Evolutionary conservation across 2,329 filamentous ascomycete genomes (phyloP), one percentile per base, ranked within the genome.

Genomic region (Gremmenia infestans): DNA sequence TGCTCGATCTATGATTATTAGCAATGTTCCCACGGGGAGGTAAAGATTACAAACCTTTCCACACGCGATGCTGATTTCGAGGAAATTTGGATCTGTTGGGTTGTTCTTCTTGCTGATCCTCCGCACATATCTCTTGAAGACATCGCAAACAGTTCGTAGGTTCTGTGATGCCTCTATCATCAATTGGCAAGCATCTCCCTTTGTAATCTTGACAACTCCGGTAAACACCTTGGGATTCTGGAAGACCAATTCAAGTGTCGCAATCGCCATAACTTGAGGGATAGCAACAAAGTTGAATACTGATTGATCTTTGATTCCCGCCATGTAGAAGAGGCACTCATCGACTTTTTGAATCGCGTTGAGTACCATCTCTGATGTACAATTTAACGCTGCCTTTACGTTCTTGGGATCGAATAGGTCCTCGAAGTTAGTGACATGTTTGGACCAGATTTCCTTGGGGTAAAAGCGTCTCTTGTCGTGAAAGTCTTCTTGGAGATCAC

Each of bases 231-330:
- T 80, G 22, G 89, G 88, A 73, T 99, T 99, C 67, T 89, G 87
- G 83, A 97, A 99, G 66, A 93, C 88, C 17, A 91, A 78, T 65
- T 97, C 92, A 43, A 97, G 76, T 0, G 93, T 97, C 8, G 94
- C 93, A 71, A 99, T 97, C 52, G 93, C 94, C 94, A 99, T 99
- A 62, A 86, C 80, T 73, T 99, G 94, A 2, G 94, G 94, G 61
- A 99, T 99, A 55, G 93, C 93, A 48, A 91, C 91, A 72, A 99
- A 99, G 80, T 99, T 99, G 83, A 99, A 99, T 25, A 96, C 91
- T 70, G 91, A 96, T 76, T 99, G 94, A 70, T 99, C 94, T 63
- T 87, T 87, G 61, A 99, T 84, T 48, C 89, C 94, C 5, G 93
- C 93, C 77, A 99, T 91, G 76, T 97, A 99, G 78, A 92, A 97